Base-by-base conservation (phyloP, 2,329 filamentous ascomycete genomes). In the Myotisia sp. region DNA sequence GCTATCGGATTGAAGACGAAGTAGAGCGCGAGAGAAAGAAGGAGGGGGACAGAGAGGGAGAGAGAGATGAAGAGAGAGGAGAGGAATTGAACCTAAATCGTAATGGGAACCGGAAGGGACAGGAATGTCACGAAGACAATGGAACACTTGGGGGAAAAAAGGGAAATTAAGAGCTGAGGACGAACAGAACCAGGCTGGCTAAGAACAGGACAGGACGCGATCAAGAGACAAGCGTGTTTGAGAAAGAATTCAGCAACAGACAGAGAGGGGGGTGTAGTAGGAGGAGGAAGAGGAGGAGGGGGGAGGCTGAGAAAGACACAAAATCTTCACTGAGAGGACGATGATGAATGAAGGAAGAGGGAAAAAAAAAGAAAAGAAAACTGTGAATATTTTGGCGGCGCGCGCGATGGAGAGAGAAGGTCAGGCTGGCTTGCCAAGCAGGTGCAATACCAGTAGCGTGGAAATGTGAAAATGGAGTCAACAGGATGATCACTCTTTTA, bases 171-270 rank as follows among this genome's bases (percentile, higher is more conserved):
- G 26, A 28, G 13, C 12, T 6, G 26, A 22, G 20, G 23, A 12
- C 6, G 6, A 22, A 23, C 13, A 32, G 17, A 29, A 28, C 18
- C 21, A 39, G 20, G 21, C 33, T 20, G 24, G 33, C 34, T 31
- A n/a, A 31, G 31, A 31, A 30, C 23, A 26, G 9, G 18, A 30
- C 13, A 14, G 20, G 31, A 23, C 23, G 23, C 30, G 26, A 29
- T 27, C 19, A 33, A 28, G 22, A 34, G 31, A 29, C 16, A 31
- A 26, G 26, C 21, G 23, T 13, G 32, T 19, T 19, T 5, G 19
- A 20, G 21, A 21, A 22, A 27, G 30, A 28, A 29, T 19, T 20
- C 26, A 26, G 36, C 33, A 40, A 33, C 19, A 22, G 26, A 37
- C 26, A 9, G 19, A 30, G 18, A 23, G 26, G 31, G 12, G 22